A percentile compares a stretch with the other conserved stretches of the same genome.
Evolutionary conservation across 257 asterid species (phyloP).

Genomic region (Handroanthus guayacan): DNA sequence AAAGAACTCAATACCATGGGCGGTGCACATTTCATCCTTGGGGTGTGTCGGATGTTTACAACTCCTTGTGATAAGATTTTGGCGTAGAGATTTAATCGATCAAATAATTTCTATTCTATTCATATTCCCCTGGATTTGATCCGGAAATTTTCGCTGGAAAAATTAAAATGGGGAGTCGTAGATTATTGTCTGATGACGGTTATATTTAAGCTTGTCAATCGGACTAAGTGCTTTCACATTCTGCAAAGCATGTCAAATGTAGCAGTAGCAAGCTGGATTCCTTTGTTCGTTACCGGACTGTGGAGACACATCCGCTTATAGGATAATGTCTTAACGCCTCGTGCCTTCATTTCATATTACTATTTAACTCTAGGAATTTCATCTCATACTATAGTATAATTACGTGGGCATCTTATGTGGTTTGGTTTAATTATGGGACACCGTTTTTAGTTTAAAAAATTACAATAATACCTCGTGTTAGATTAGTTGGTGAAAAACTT

Average conservation of each 20-base stretch:
- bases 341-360: conserved; percentile 5
- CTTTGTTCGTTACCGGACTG: conserved; percentile 28
- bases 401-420: too few relatives aligned
- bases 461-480: too few relatives aligned
- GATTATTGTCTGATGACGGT: background rate
- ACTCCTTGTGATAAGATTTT: background rate
- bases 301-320: conserved; percentile 25
- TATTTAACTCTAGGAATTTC: background rate
- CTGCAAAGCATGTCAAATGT: background rate
- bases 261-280: conserved; percentile 28
- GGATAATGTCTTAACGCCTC: background rate
- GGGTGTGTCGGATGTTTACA: too few relatives aligned
- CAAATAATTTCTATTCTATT: background rate
- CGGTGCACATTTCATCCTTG: too few relatives aligned
- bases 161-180: too few relatives aligned
- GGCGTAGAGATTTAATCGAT: too few relatives aligned
- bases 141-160: conserved; percentile 14
- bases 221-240: conserved; percentile 11
- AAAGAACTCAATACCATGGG: too few relatives aligned
- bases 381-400: conserved; percentile 6
- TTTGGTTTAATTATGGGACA: too few relatives aligned
- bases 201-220: background rate
- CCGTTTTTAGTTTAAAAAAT: too few relatives aligned
- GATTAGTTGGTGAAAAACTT: too few relatives aligned
- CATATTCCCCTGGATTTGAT: background rate